Base-by-base conservation (phyloP, 2,329 filamentous ascomycete genomes). In the Fusarium torreyae region DNA sequence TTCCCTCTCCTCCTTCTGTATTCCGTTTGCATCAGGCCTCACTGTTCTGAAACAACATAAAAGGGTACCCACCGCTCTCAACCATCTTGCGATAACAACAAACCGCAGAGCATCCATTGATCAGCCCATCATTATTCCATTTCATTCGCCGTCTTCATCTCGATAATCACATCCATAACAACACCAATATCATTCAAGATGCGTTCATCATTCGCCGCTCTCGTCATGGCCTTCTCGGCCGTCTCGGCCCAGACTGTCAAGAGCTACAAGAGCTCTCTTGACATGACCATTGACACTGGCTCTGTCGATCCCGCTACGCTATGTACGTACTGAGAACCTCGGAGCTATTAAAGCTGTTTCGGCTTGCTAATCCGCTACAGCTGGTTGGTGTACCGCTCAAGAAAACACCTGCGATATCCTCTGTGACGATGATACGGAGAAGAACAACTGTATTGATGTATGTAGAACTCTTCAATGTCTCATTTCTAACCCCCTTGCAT, bases 341-440 rank as follows among this genome's bases (percentile, higher is more conserved):
- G 11, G 14, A 44, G n/a, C 33, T 33, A 5, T 20, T 13, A 28
- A 17, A 20, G 77, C 46, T 20, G 22, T 13, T 33, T n/a, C 13
- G 11, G 13, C 28, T n/a, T 48, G 34, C 69, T 75, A 40, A 75
- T 54, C 22, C 36, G 6, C 17, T 40, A 52, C 64, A 87, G 86
- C 83, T 46, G 57, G 72, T 18, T 88, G 86, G 86, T 89, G 87
- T 77, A 75, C 73, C 53, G 85, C 81, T 42, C 80, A 89, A 80
- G 77, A 76, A 62, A 83, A 86, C 76, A 84, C 82, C 39, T 89
- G 87, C 79, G 64, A 66, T 46, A 77, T 77, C 24, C 82, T 89
- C 40, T 89, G 87, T 79, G 76, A 75, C 54, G 62, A 71, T 56
- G 68, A 74, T 54, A 76, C 79, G 20, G 67, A 75, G 7, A 66